Percentiles rank a stretch among this genome's conserved stretches.
These are phyloP conservation scores for Kodamaea kaohsiungensis DNA, from an alignment of 805 yeast genomes.

Conservation along the genomic window DNA sequence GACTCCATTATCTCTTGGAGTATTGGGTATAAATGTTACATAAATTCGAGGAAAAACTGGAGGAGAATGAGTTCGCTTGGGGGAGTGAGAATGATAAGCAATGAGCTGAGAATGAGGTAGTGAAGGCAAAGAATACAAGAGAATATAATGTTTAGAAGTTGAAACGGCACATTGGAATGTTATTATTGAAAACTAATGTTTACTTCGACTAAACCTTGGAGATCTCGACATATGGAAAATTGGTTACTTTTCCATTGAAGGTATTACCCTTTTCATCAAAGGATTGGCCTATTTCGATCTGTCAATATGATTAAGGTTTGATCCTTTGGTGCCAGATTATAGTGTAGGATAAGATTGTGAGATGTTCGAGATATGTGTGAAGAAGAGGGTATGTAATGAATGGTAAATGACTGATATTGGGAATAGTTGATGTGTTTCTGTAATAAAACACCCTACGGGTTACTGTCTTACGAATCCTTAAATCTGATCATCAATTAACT, in stretches of 20 bases:
- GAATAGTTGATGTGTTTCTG: too few species aligned
- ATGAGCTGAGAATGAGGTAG: neutral
- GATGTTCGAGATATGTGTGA: neutral
- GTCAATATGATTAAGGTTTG: neutral
- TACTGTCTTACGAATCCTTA: too few species aligned
- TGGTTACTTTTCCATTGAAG: neutral
- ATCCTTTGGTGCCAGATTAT: neutral
- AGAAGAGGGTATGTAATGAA: too few species aligned
- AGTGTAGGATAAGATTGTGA: neutral
- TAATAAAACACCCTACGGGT: too few species aligned
- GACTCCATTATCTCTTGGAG: too few species aligned
- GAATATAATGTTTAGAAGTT: neutral
- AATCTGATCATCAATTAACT: too few species aligned
- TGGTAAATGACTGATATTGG: too few species aligned
- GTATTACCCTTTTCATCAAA: neutral
- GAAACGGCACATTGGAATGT: neutral
- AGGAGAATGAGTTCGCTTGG: too few species aligned
- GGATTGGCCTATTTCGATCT: neutral
- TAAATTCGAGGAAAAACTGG: too few species aligned
- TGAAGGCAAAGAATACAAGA: neutral
- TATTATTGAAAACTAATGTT: neutral
- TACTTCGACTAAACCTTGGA: neutral
- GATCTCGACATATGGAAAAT: neutral
- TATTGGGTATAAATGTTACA: too few species aligned
- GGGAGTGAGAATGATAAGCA: neutral